Evolutionary conservation across 73 alveolate species (phyloP).

Genomic region (Paramecium caudatum): DNA sequence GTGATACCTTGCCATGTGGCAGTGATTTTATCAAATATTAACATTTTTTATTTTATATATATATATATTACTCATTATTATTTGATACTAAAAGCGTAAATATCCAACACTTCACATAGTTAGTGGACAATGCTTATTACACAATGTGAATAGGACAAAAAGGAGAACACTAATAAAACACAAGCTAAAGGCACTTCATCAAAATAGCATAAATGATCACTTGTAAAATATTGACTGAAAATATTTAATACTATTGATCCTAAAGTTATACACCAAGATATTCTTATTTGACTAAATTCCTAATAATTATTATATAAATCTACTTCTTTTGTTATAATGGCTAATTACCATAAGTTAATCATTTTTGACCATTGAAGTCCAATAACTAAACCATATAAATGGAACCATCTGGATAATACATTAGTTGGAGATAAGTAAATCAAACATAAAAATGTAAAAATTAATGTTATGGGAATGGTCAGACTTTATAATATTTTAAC

Average conservation of each 20-base stretch:
- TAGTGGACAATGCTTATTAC: slow-evolving; percentile 3
- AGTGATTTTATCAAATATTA: background rate
- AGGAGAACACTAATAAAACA: slow-evolving; percentile 9
- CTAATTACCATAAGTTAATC: slow-evolving; percentile 44
- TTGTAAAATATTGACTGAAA: background rate
- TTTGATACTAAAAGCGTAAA: slow-evolving; percentile 43
- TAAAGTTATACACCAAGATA: background rate
- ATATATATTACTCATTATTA: background rate
- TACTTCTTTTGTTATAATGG: slow-evolving; percentile 57
- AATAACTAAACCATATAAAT: background rate
- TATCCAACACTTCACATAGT: slow-evolving; percentile 47
- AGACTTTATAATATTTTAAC: background rate
- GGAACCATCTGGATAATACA: background rate
- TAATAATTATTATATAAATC: background rate
- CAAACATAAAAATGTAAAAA: background rate
- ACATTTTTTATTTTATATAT: background rate
- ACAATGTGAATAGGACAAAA: background rate
- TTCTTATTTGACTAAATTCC: background rate
- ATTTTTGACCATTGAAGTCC: slow-evolving; percentile 54
- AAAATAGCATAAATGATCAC: background rate
- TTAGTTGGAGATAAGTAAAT: background rate
- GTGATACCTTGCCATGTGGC: slow-evolving; percentile 31
- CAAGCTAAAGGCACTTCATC: slow-evolving; percentile 21
- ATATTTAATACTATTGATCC: slow-evolving; percentile 13
- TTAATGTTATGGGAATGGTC: slow-evolving; percentile 11